Conservation (phyloP, 1,284 basidiomycete genomes). For the Cryptococcus depauperatus region DNA sequence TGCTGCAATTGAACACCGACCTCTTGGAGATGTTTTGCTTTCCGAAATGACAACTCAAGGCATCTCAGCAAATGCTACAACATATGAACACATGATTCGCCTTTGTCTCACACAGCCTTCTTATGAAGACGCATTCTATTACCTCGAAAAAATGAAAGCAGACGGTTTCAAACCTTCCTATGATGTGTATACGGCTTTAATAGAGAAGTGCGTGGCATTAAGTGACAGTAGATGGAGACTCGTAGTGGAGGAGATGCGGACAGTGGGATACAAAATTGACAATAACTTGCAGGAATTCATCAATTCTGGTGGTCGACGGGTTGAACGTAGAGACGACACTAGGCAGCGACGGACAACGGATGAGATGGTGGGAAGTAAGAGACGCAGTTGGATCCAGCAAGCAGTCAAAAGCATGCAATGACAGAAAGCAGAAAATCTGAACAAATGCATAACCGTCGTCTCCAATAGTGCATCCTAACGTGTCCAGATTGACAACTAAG, state of each 20-base stretch:
- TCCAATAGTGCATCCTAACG: too few relatives aligned
- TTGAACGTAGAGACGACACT: not conserved
- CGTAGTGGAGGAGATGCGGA: slow-evolving; percentile 62
- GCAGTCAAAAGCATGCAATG: not conserved
- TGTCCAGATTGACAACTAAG: too few relatives aligned
- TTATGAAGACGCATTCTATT: slow-evolving; percentile 81
- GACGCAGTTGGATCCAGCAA: not conserved
- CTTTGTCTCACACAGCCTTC: slow-evolving; percentile 60
- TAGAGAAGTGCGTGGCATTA: slow-evolving; percentile 53
- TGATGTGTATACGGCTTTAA: slow-evolving; percentile 56
- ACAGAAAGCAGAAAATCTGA: too few relatives aligned
- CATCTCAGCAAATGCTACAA: slow-evolving; percentile 53
- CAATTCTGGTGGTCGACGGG: slow-evolving; percentile 11
- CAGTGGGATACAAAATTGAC: slow-evolving; percentile 16
- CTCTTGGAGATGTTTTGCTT: slow-evolving; percentile 36
- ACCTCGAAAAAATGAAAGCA: slow-evolving; percentile 76
- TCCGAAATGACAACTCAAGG: slow-evolving; percentile 25
- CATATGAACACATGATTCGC: slow-evolving; percentile 59
- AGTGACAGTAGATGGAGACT: slow-evolving; percentile 59
- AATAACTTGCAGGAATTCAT: slow-evolving; percentile 13
- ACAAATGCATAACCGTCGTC: too few relatives aligned
- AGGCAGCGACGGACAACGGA: not conserved
- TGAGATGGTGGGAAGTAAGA: not conserved
- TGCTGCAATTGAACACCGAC: slow-evolving; percentile 35
- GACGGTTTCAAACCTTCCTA: slow-evolving; percentile 53